A percentile compares a stretch with the other conserved stretches of the same genome.
Evolutionary conservation across 2,329 filamentous ascomycete species (phyloP).

Genomic region (Aphanocladium album): DNA sequence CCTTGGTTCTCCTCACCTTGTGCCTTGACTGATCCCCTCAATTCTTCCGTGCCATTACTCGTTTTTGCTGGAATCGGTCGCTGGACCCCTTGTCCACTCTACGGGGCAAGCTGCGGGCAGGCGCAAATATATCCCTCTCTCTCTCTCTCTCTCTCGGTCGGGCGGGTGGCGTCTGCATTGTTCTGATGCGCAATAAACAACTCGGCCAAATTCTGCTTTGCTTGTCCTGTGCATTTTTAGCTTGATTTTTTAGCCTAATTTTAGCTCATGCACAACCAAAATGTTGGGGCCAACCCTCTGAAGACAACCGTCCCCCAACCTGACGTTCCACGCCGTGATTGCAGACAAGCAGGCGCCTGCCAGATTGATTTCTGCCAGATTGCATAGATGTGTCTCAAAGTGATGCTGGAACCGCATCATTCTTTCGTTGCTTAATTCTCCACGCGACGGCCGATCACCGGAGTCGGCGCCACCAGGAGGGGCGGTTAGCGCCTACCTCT

Average conservation of each 20-base stretch:
- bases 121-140: too few relatives aligned
- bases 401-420: neutral
- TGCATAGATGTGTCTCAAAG: too few relatives aligned
- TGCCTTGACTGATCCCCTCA: too few relatives aligned
- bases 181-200: neutral
- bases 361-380: neutral
- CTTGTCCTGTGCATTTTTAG: neutral
- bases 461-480: neutral
- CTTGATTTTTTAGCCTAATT: neutral
- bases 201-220: neutral
- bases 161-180: neutral
- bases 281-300: neutral
- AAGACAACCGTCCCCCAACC: too few relatives aligned
- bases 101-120: too few relatives aligned
- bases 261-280: neutral
- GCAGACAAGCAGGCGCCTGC: neutral
- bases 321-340: neutral
- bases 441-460: slow-evolving; percentile 1
- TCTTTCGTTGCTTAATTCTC: neutral
- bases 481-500: neutral
- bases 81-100: neutral
- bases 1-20: neutral
- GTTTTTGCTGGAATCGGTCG: too few relatives aligned
- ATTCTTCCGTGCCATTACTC: neutral
- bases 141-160: too few relatives aligned